Base-by-base conservation (phyloP, 2,329 filamentous ascomycete genomes). In the Claviceps digitariae region DNA sequence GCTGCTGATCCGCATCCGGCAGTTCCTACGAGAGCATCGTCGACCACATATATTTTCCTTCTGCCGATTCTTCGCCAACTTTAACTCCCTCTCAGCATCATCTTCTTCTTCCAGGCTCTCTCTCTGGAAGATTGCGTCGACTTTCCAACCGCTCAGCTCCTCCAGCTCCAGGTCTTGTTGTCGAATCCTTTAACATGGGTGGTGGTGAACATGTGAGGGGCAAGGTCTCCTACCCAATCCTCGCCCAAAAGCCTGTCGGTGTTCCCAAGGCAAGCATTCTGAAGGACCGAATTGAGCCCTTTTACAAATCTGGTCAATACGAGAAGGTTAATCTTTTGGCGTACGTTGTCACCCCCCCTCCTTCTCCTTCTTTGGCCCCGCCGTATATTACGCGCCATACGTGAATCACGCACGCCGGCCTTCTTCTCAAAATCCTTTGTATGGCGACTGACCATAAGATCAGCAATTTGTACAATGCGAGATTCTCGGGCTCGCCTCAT, bases 201-300 rank as follows among this genome's bases (percentile, higher is more conserved):
- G 77, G 77, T 60, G 75, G 70, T 53, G 63, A 64, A 55, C 68
- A 72, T 56, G 62, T 64, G 52, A 74, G 71, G 67, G 69, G 70
- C 58, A 63, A 69, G 63, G 66, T 67, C 66, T 72, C 74, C 57
- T 81, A 80, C 57, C 77, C 77, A n/a, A 58, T 72, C 55, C 73
- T 73, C 58, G 76, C 74, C 31, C 64, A 70, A 31, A 70, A 68
- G 55, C 80, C 80, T 21, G 75, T 82, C 52, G 89, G 88, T 58
- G 86, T 93, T 70, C 82, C 86, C 66, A 96, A 95, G 67, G 77
- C 83, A 61, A 81, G 80, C 66, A 89, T 96, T 69, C 94, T 95
- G 72, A 85, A 83, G 63, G 83, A 89, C 61, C 84, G 91, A 52
- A 83, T 97, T 64, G 75, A 78, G 56, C 84, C 87, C 63, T 95